These are phyloP conservation scores for Colletotrichum shisoi DNA, from an alignment of 2,329 filamentous ascomycete species.

Conservation along the genomic window DNA sequence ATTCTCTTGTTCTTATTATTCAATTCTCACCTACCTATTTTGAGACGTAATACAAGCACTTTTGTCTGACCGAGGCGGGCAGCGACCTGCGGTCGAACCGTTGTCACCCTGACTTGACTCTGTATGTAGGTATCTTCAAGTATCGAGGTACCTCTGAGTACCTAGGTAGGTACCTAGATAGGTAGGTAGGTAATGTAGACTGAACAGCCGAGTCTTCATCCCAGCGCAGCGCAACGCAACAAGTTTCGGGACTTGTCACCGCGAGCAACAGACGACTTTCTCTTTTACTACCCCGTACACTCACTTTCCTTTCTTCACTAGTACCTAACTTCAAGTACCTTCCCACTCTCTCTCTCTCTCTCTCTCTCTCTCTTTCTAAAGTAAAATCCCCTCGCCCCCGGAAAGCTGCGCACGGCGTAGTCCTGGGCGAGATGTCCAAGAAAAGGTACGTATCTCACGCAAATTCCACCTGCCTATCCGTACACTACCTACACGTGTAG, in stretches of 20 bases:
- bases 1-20: not conserved
- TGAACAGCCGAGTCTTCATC: constrained; percentile 6
- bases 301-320: not conserved
- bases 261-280: constrained; percentile 19
- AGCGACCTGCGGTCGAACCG: not conserved
- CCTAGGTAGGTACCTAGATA: too few species aligned
- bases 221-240: constrained; percentile 4
- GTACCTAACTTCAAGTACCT: too few species aligned
- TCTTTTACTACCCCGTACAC: not conserved
- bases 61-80: constrained; percentile 11
- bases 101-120: not conserved
- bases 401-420: not conserved
- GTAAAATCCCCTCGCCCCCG: not conserved
- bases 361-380: not conserved
- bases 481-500: too few species aligned
- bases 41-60: not conserved
- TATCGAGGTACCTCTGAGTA: too few species aligned
- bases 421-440: not conserved
- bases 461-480: not conserved
- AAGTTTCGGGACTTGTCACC: constrained; percentile 22
- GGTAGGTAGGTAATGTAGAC: not conserved
- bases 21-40: too few species aligned
- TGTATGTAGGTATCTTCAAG: too few species aligned
- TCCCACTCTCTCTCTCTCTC: not conserved
- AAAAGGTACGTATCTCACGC: constrained; percentile 1